Evolutionary conservation across 306 rosid species (phyloP).

Genomic region (Cyamopsis tetragonoloba): DNA sequence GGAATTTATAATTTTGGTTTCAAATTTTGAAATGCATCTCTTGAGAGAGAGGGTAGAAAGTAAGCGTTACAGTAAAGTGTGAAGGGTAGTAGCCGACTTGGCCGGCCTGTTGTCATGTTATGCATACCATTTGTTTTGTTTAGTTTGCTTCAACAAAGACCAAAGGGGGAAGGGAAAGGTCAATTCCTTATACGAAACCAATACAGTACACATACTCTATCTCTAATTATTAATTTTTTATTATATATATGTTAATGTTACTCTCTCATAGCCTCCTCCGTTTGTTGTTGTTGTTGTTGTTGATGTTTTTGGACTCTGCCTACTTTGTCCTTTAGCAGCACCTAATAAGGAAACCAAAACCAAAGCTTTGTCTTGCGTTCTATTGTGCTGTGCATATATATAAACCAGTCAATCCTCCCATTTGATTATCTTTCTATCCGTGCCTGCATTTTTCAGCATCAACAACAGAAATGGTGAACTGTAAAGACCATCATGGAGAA

Average conservation of each 20-base stretch:
- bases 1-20: background rate
- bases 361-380: constrained; percentile 3
- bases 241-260: constrained; percentile 1
- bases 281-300: constrained; percentile 12
- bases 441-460: background rate
- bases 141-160: constrained; percentile 40
- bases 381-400: background rate
- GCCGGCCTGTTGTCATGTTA: constrained; percentile 38
- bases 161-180: constrained; percentile 29
- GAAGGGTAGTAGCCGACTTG: constrained; percentile 43
- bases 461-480: constrained; percentile 43
- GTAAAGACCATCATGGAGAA: constrained; percentile 50
- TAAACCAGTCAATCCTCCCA: background rate
- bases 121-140: constrained; percentile 19
- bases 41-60: constrained; percentile 7
- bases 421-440: background rate
- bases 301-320: constrained; percentile 6
- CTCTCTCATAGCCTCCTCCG: constrained; percentile 4
- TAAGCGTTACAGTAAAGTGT: constrained; percentile 41
- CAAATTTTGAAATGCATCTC: background rate
- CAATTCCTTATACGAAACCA: constrained; percentile 45
- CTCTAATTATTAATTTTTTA: background rate
- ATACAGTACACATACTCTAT: constrained; percentile 27
- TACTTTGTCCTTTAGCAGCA: constrained; percentile 9
- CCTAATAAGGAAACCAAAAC: background rate